Conservation (phyloP, 257 asterid genomes). For the Nicotiana tabacum region DNA sequence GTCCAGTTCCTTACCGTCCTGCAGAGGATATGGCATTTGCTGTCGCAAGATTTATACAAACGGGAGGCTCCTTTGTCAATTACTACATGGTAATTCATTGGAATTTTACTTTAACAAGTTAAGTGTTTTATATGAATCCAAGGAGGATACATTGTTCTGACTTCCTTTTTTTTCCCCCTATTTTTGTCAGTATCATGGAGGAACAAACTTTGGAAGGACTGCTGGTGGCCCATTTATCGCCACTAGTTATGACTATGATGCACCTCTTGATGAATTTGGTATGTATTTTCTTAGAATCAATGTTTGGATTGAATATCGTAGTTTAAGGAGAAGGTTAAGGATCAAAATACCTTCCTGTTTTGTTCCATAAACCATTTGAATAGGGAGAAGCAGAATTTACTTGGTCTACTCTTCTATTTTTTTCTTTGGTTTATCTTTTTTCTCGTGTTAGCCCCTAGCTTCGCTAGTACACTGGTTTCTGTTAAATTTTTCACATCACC, state of each 20-base stretch:
- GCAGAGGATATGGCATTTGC: slow-evolving; percentile 96
- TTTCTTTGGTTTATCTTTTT: background rate
- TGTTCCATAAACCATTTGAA: background rate
- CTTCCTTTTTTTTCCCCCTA: background rate
- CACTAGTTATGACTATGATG: slow-evolving; percentile 49
- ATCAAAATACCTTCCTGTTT: background rate
- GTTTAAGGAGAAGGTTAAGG: background rate
- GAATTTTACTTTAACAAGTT: background rate
- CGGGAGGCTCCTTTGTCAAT: slow-evolving; percentile 82
- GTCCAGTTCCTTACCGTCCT: slow-evolving; percentile 92
- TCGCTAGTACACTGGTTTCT: background rate
- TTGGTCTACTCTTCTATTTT: background rate
- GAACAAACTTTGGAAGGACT: slow-evolving; percentile 46
- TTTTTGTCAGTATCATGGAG: slow-evolving; percentile 40
- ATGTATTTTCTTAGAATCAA: background rate
- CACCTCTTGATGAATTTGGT: slow-evolving; percentile 50
- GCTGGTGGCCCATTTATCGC: slow-evolving; percentile 52
- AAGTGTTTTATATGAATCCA: background rate
- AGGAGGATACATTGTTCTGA: background rate
- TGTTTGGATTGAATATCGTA: background rate
- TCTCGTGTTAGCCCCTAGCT: background rate
- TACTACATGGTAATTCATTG: slow-evolving; percentile 70
- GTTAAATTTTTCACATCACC: background rate
- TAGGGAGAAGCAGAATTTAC: background rate
- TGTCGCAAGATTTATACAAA: slow-evolving; percentile 82